Evolutionary conservation across 306 rosid genomes (phyloP).

Genomic region (Gastrolobium bilobum): DNA sequence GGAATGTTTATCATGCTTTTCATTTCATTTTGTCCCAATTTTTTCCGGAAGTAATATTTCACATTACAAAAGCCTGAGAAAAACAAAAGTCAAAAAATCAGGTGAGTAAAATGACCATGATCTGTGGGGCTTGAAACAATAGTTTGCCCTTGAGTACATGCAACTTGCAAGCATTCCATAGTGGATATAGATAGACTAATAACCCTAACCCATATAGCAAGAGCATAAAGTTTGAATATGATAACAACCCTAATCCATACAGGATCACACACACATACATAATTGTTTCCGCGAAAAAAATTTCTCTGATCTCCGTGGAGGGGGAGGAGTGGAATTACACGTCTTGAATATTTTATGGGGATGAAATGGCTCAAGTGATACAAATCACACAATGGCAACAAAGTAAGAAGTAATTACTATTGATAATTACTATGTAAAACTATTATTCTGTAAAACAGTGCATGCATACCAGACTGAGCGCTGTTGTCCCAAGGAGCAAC

Average conservation of each 20-base stretch:
- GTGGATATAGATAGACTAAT: conserved; percentile 31
- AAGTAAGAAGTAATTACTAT: conserved; percentile 31
- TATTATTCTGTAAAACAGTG: conserved; percentile 22
- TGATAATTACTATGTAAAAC: conserved; percentile 28
- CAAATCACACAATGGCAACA: conserved; percentile 7
- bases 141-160: neutral
- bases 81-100: conserved; percentile 4
- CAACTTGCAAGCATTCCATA: conserved; percentile 34
- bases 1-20: conserved; percentile 23
- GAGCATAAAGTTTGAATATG: neutral
- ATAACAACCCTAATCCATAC: neutral
- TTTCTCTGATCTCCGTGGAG: neutral
- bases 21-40: conserved; percentile 15
- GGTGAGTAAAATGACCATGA: conserved; percentile 20
- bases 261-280: neutral
- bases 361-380: conserved; percentile 18
- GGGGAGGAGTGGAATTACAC: too few relatives aligned
- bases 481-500: conserved; percentile 94
- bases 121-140: conserved; percentile 4
- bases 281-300: neutral
- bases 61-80: neutral
- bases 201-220: neutral
- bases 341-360: neutral
- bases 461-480: conserved; percentile 90
- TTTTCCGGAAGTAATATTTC: neutral